Evolutionary conservation across 306 rosid genomes (phyloP), one percentile per base, ranked within the genome.

Genomic region (Cicer cuneatum): DNA sequence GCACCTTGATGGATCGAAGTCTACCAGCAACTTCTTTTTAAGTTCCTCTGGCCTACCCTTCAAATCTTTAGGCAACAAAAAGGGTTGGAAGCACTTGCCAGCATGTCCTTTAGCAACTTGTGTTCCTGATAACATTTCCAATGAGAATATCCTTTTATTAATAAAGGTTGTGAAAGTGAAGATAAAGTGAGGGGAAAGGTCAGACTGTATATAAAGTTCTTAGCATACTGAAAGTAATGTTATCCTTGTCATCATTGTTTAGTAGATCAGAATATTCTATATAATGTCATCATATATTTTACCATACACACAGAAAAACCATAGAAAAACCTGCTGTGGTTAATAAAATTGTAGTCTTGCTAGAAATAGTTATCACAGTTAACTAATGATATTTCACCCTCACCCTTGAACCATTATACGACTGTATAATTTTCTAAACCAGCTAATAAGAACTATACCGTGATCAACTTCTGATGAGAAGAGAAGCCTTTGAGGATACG

Each of bases 401-500:
- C 19, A 53, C 46, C 64, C 69, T 15, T 38, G 19, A 66, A 59
- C 56, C 21, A 60, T 42, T 53, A 8, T 46, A 40, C 13, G 16
- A 35, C 19, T 18, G 69, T 61, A 61, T 8, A 69, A 21, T 29
- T 33, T 10, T 45, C 64, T 53, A 43, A 54, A 48, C 71, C 40
- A 66, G 59, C 64, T 42, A 74, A 7, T 42, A 64, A 64, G 68
- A 52, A 75, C 14, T n/a, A 63, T 89, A 94, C 96, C 99, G 15
- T 69, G 85, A 70, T 73, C 78, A 57, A 87, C 86, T 79, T 90
- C 93, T 4, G 99, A 88, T 15, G 96, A 81, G 83, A 94, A 94
- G 74, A 94, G 97, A 77, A 92, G 96, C 47, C 91, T 93, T 43
- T 85, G 96, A 40, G 99, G 97, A 82, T 90, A 85, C 19, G 96